phyloP scores from a whole-genome alignment of 2,329 filamentous ascomycete genomes.

The Aspergillus luchuensis region DNA sequence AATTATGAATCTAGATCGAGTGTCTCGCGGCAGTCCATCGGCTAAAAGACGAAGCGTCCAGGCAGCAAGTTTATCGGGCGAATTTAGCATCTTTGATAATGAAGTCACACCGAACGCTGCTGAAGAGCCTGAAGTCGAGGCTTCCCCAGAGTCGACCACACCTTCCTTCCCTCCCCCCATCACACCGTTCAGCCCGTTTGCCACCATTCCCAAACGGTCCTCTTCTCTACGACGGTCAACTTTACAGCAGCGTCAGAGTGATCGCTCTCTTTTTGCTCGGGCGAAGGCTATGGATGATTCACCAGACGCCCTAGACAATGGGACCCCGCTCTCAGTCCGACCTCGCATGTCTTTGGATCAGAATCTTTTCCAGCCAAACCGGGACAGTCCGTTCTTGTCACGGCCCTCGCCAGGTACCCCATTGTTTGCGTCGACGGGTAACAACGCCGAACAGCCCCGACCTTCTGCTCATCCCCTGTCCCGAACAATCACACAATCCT shows the following conservation, averaged over 20 bases:
- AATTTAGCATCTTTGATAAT: constrained; percentile 76
- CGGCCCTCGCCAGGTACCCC: constrained; percentile 57
- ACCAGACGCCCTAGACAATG: constrained; percentile 59
- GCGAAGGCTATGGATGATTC: constrained; percentile 36
- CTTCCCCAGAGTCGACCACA: constrained; percentile 29
- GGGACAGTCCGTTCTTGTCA: constrained; percentile 68
- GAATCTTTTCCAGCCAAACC: constrained; percentile 63
- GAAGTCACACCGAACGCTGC: constrained; percentile 30
- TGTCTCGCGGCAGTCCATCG: constrained; percentile 77
- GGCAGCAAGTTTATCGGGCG: constrained; percentile 63
- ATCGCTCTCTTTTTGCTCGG: constrained; percentile 59
- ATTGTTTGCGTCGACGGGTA: constrained; percentile 35
- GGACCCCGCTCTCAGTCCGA: constrained; percentile 58
- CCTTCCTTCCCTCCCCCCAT: constrained; percentile 33
- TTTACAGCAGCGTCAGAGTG: constrained; percentile 76
- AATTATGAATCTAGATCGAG: constrained; percentile 81
- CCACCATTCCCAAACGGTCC: constrained; percentile 65
- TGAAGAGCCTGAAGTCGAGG: constrained; percentile 33
- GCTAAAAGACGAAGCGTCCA: constrained; percentile 90
- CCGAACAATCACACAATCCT: constrained; percentile 81
- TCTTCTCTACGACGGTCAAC: constrained; percentile 84
- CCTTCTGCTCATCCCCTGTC: constrained; percentile 75
- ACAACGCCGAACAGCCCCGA: constrained; percentile 42
- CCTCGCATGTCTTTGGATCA: constrained; percentile 79
- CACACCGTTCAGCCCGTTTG: constrained; percentile 51